These are phyloP conservation scores for Phytopythium litorale DNA, from an alignment of 352 stramenopile species.

Conservation along the genomic window DNA sequence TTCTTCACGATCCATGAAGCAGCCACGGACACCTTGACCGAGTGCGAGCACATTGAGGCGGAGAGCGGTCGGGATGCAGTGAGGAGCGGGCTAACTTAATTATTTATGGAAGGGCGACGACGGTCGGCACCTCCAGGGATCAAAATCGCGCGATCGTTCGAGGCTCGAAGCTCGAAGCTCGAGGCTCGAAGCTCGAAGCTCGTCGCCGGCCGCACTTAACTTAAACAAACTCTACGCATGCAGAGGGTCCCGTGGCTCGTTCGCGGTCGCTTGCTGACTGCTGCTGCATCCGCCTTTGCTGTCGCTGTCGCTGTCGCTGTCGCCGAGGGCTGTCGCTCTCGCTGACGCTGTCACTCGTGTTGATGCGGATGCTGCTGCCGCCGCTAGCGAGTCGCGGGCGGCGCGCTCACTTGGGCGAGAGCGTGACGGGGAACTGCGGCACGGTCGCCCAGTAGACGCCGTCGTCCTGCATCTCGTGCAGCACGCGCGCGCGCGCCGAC, in stretches of 20 bases:
- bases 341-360: no score
- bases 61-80: not conserved
- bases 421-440: constrained; percentile 49
- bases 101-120: not conserved
- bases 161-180: no score
- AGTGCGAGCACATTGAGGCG: not conserved
- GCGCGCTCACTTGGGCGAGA: not conserved
- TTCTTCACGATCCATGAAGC: no score
- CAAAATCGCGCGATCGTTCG: not conserved
- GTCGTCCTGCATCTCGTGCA: constrained; percentile 42
- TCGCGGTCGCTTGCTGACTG: not conserved
- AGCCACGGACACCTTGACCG: not conserved
- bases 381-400: not conserved
- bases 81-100: not conserved
- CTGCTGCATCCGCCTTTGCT: no score
- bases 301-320: no score
- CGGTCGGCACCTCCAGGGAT: not conserved
- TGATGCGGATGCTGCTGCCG: no score
- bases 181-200: not conserved
- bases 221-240: not conserved
- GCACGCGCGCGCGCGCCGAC: constrained; percentile 37
- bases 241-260: not conserved
- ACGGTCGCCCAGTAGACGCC: constrained; percentile 51
- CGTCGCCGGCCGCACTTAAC: not conserved
- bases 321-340: no score